A percentile compares a stretch with the other conserved stretches of the same genome.
phyloP scores from a whole-genome alignment of 169 alveolate genomes.

The Plasmodium chabaudi region DNA sequence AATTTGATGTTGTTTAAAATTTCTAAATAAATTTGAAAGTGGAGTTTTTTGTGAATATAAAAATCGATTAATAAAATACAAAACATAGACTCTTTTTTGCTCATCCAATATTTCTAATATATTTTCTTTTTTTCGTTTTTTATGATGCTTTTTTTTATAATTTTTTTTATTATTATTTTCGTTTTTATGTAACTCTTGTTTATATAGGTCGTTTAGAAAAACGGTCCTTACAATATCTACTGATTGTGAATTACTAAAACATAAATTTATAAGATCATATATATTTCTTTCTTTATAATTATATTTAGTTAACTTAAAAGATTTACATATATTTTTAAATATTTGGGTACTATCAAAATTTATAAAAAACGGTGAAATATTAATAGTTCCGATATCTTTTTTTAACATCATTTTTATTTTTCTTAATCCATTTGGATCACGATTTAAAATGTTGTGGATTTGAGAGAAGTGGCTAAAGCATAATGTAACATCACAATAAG shows the following conservation, averaged over 20 bases:
- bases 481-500: conserved; percentile 12
- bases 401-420: conserved; percentile 70
- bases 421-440: conserved; percentile 66
- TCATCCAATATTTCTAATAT: conserved; percentile 36
- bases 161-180: conserved; percentile 36
- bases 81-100: conserved; percentile 56
- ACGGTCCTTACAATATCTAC: conserved; percentile 16
- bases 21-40: conserved; percentile 46
- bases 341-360: conserved; percentile 47
- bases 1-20: background rate
- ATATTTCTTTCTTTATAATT: conserved; percentile 46
- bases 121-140: conserved; percentile 16
- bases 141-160: conserved; percentile 11
- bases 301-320: conserved; percentile 27
- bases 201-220: conserved; percentile 32
- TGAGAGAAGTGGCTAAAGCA: conserved; percentile 48
- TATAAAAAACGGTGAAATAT: conserved; percentile 63
- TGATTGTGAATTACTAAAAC: conserved; percentile 6
- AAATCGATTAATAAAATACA: conserved; percentile 64
- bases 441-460: conserved; percentile 54
- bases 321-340: conserved; percentile 46
- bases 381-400: conserved; percentile 63
- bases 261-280: conserved; percentile 31
- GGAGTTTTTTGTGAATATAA: conserved; percentile 67
- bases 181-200: conserved; percentile 38